Conservation (phyloP, 768 basidiomycete genomes). For the Termitomyces sp. region DNA sequence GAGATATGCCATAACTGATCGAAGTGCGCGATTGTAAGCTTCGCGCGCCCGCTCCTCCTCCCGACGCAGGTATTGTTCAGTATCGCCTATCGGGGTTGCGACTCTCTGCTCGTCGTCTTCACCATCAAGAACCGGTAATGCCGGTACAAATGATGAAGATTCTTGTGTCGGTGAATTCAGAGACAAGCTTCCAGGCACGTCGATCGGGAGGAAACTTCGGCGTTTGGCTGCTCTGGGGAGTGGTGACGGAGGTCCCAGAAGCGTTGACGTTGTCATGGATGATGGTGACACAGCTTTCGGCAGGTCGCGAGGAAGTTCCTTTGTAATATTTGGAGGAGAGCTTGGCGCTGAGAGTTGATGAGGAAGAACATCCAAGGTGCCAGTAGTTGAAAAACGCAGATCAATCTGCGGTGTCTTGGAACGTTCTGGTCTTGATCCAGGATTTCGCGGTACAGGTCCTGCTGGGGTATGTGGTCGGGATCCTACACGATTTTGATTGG, state of each 20-base stretch:
- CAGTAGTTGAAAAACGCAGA: constrained; percentile 70
- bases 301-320: constrained; percentile 24
- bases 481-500: constrained; percentile 27
- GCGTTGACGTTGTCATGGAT: constrained; percentile 23
- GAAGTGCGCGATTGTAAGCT: constrained; percentile 74
- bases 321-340: constrained; percentile 20
- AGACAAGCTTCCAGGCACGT: constrained; percentile 49
- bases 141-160: constrained; percentile 56
- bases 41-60: constrained; percentile 74
- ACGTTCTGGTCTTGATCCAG: constrained; percentile 26
- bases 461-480: constrained; percentile 28
- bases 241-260: constrained; percentile 40
- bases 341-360: constrained; percentile 28
- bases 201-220: constrained; percentile 87
- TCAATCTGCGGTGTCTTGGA: constrained; percentile 59
- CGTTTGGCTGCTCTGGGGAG: constrained; percentile 62
- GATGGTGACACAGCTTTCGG: constrained; percentile 20
- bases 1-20: constrained; percentile 93
- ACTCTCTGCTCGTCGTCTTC: constrained; percentile 31
- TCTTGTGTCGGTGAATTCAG: constrained; percentile 63
- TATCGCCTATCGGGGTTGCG: constrained; percentile 40
- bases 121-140: constrained; percentile 41
- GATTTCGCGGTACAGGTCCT: constrained; percentile 23
- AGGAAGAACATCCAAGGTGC: constrained; percentile 48
- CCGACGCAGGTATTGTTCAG: constrained; percentile 51